Percentiles rank a stretch among this genome's conserved stretches.
These are phyloP conservation scores for Tremella yokohamensis DNA, from an alignment of 768 basidiomycete species.

Conservation along the genomic window DNA sequence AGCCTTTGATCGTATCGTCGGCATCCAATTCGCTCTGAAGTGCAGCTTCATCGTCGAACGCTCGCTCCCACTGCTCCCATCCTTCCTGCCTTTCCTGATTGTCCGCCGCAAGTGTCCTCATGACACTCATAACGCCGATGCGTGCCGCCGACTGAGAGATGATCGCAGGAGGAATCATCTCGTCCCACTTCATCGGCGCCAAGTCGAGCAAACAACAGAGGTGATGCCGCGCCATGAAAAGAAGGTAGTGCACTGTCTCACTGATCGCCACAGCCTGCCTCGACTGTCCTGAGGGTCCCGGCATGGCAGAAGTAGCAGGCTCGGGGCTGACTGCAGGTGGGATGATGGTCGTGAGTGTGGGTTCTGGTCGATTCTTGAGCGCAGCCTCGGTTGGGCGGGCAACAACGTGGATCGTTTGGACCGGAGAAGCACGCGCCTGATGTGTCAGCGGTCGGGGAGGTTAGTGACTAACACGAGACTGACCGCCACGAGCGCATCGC, in stretches of 20 bases:
- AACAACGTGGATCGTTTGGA: conserved; percentile 38
- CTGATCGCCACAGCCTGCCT: background rate
- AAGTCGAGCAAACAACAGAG: conserved; percentile 24
- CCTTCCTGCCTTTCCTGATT: background rate
- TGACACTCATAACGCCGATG: conserved; percentile 36
- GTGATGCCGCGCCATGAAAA: conserved; percentile 40
- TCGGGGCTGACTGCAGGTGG: background rate
- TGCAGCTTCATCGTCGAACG: conserved; percentile 19
- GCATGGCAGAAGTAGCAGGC: background rate
- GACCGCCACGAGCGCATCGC: conserved; percentile 35
- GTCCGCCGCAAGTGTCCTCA: conserved; percentile 18
- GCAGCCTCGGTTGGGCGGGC: conserved; percentile 12
- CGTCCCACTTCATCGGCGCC: conserved; percentile 30
- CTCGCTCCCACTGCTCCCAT: conserved; percentile 23
- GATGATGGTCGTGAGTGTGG: background rate
- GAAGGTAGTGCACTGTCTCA: conserved; percentile 39
- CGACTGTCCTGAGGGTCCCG: background rate
- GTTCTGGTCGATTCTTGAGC: background rate
- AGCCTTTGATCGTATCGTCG: conserved; percentile 16
- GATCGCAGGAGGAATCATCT: conserved; percentile 26
- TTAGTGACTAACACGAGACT: background rate
- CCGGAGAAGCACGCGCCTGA: conserved; percentile 9
- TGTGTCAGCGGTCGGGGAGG: background rate
- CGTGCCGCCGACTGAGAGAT: conserved; percentile 20
- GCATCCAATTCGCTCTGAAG: conserved; percentile 6